These are phyloP conservation scores for Chaetomium olivaceum DNA, from an alignment of 2,329 filamentous ascomycete genomes.

Conservation along the genomic window DNA sequence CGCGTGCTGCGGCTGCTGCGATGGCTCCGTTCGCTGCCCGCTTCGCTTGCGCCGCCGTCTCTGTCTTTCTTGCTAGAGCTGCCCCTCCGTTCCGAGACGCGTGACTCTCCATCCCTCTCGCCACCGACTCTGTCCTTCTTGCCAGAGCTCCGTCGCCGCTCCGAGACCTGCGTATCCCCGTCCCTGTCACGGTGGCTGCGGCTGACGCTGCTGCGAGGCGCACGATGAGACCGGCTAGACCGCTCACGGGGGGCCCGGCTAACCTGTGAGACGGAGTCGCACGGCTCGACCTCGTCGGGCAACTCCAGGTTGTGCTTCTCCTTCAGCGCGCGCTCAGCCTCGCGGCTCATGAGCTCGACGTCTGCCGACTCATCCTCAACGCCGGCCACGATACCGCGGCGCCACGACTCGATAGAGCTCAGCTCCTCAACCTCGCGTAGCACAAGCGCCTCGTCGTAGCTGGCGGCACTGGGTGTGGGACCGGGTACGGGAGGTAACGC, in stretches of 20 bases:
- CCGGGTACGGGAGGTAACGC: slow-evolving; percentile 3
- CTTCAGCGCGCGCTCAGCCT: slow-evolving; percentile 51
- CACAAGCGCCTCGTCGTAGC: slow-evolving; percentile 58
- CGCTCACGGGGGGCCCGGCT: slow-evolving; percentile 36
- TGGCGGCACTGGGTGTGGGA: slow-evolving; percentile 10
- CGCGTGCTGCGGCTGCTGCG: slow-evolving; percentile 40
- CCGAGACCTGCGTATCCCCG: slow-evolving; percentile 26
- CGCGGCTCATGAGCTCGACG: slow-evolving; percentile 58
- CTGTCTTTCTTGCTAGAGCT: slow-evolving; percentile 6
- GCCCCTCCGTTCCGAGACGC: no score
- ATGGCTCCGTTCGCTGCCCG: slow-evolving; percentile 42
- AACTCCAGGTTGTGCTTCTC: slow-evolving; percentile 36
- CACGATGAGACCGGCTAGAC: slow-evolving; percentile 33
- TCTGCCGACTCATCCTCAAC: slow-evolving; percentile 50
- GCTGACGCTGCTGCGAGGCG: slow-evolving; percentile 20
- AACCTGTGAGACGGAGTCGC: slow-evolving; percentile 32
- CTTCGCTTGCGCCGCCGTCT: slow-evolving; percentile 32
- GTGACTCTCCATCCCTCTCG: slow-evolving; percentile 22
- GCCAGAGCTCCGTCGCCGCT: slow-evolving; percentile 29
- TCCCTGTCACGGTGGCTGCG: slow-evolving; percentile 19
- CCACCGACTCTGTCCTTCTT: slow-evolving; percentile 26
- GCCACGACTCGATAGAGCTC: slow-evolving; percentile 60
- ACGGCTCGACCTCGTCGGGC: slow-evolving; percentile 33
- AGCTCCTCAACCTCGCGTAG: slow-evolving; percentile 53
- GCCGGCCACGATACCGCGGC: slow-evolving; percentile 55